Base-by-base conservation (phyloP, 306 rosid species). In the Luffa aegyptiaca region DNA sequence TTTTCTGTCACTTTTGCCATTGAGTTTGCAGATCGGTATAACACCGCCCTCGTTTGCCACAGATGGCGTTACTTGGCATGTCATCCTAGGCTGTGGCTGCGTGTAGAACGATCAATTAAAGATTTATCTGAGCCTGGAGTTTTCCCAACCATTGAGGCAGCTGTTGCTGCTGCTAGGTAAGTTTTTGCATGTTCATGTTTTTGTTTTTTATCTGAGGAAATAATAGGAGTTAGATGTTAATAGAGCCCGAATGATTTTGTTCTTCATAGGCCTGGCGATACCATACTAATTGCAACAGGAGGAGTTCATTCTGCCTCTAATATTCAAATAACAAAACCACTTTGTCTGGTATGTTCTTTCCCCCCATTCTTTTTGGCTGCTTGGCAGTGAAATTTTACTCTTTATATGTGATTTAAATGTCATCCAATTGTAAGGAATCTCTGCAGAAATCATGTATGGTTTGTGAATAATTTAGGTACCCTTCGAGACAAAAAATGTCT, bases 41-140 rank as follows among this genome's bases (percentile, higher is more conserved):
- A 95, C 93, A 82, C 97, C 85, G 98, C 98, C 92, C 97, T 95
- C 92, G 98, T 92, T 92, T 95, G 97, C 98, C 91, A 86, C 98
- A 95, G 97, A 91, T 95, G 97, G 97, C 87, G 86, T 71, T 89
- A 88, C 89, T 83, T 95, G 91, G 97, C 97, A 8, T 95, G 98
- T 86, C 97, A 95, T 80, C 98, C 97, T 85, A 93, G 92, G 44
- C 76, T 91, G 66, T 95, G 98, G 98, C 89, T 95, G 75, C 90
- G 98, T 77, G 98, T 95, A 58, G 98, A 95, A 80, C 88, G 93
- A 78, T 90, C 96, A 0, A 85, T 86, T 76, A 91, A 89, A 81
- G 89, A 91, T 75, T 81, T 78, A 65, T 86, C 93, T 45, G 95
- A 87, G 73, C 91, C 95, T 8, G 90, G 93, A 18, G 93, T 91